Percentiles rank a stretch among this genome's conserved stretches.
phyloP scores from a whole-genome alignment of 192 early-diverging fungal species.

The Pecoramyces ruminantium region DNA sequence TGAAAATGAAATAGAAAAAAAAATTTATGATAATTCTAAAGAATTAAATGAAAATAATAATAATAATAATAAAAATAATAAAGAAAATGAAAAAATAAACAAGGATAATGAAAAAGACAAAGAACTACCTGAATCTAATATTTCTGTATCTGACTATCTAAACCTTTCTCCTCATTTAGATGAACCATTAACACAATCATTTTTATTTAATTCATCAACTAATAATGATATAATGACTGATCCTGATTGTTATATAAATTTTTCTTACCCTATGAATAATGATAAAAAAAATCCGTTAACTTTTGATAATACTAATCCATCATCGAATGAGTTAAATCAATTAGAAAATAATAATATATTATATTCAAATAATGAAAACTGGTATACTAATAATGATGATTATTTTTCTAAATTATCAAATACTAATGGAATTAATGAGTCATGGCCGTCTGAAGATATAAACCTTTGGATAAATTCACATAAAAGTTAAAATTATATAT shows the following conservation, averaged over 20 bases:
- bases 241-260: background rate
- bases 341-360: background rate
- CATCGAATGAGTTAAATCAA: background rate
- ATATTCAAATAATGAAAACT: background rate
- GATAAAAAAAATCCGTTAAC: background rate
- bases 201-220: background rate
- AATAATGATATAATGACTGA: background rate
- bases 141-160: background rate
- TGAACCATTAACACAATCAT: background rate
- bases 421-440: background rate
- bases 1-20: too few species aligned
- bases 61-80: background rate
- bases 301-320: background rate
- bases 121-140: background rate
- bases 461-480: background rate
- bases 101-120: too few species aligned
- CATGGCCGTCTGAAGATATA: background rate
- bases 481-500: background rate
- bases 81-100: too few species aligned
- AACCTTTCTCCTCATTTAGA: background rate
- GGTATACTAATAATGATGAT: background rate
- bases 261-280: background rate
- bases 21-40: too few species aligned
- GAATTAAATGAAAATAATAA: background rate
- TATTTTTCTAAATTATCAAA: background rate